phyloP scores from a whole-genome alignment of 106 monocot genomes.

The Apostasia shenzhenica region DNA sequence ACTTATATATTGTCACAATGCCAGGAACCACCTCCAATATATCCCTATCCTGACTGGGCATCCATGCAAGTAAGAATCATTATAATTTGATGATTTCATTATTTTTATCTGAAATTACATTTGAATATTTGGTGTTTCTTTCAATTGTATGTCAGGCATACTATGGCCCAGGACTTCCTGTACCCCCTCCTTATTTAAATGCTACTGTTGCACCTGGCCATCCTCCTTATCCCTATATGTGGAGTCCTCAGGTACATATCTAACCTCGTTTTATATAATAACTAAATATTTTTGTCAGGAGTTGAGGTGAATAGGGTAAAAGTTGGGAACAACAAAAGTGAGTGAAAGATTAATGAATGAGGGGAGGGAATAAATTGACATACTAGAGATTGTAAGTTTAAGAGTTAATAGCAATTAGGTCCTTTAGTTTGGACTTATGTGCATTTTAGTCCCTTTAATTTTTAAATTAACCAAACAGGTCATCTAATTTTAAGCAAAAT shows the following conservation, averaged over 20 bases:
- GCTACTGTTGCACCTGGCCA: constrained; percentile 49
- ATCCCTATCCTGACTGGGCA: constrained; percentile 78
- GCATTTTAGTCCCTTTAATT: too few species aligned
- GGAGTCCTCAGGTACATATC: constrained; percentile 61
- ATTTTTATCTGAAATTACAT: background rate
- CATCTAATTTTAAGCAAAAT: too few species aligned
- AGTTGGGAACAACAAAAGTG: too few species aligned
- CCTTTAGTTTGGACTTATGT: too few species aligned
- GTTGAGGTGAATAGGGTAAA: too few species aligned
- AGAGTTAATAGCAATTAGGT: too few species aligned
- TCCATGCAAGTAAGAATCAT: constrained; percentile 47
- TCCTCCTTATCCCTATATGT: constrained; percentile 69
- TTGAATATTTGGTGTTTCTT: background rate
- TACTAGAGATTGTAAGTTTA: too few species aligned
- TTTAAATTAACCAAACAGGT: too few species aligned
- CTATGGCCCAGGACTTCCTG: constrained; percentile 65
- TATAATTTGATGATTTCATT: background rate
- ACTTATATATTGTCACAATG: constrained; percentile 3
- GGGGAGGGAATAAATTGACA: too few species aligned
- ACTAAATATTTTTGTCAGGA: too few species aligned
- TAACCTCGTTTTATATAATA: too few species aligned
- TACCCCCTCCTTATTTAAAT: constrained; percentile 51
- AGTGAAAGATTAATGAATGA: too few species aligned
- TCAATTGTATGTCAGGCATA: constrained; percentile 39
- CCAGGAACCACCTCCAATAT: constrained; percentile 43